These are phyloP conservation scores for Astrothelium subdiscretum DNA, from an alignment of 495 filamentous ascomycete species.

Conservation along the genomic window DNA sequence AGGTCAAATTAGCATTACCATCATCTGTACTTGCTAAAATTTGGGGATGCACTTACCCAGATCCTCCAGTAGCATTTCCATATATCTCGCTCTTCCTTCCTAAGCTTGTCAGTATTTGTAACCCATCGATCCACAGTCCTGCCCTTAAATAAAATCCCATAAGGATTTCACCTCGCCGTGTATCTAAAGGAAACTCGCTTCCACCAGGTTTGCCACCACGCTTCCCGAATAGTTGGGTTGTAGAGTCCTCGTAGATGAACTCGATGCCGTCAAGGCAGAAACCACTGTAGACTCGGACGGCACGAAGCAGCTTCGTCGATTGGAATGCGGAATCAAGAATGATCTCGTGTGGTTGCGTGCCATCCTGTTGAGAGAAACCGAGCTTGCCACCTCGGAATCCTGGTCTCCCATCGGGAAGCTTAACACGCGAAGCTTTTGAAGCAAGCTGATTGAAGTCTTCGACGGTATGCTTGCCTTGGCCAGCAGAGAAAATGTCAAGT, in stretches of 20 bases:
- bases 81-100: conserved; percentile 76
- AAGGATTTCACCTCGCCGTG: conserved; percentile 71
- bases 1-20: conserved; percentile 5
- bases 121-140: conserved; percentile 76
- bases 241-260: conserved; percentile 83
- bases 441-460: conserved; percentile 55
- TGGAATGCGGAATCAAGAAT: conserved; percentile 59
- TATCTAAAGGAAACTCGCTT: conserved; percentile 71
- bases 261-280: conserved; percentile 74
- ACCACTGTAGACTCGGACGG: conserved; percentile 68
- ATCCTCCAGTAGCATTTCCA: conserved; percentile 73
- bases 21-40: conserved; percentile 19
- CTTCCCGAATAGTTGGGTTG: conserved; percentile 83
- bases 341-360: conserved; percentile 59
- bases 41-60: conserved; percentile 48
- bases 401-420: conserved; percentile 58
- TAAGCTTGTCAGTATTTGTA: conserved; percentile 81
- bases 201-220: conserved; percentile 62
- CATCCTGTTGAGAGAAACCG: conserved; percentile 61
- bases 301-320: conserved; percentile 61
- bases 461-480: conserved; percentile 58
- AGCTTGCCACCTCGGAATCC: conserved; percentile 69
- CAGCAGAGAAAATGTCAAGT: conserved; percentile 60
- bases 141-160: conserved; percentile 78
- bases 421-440: conserved; percentile 59